Percentiles rank a stretch among this genome's conserved stretches.
Conservation (phyloP, 2,329 filamentous ascomycete genomes). For the Diaporthe capsici region DNA sequence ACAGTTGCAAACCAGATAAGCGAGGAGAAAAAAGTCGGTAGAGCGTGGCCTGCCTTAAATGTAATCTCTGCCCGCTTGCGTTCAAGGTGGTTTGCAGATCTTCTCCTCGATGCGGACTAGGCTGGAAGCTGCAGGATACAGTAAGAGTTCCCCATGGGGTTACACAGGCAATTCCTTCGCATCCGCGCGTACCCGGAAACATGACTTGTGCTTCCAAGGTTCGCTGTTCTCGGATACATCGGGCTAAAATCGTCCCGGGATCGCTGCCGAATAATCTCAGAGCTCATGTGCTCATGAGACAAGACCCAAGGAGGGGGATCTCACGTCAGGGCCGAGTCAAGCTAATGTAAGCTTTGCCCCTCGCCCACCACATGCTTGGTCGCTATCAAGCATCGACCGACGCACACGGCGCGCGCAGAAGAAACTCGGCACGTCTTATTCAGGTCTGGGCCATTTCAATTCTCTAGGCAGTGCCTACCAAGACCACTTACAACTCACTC, state of each 20-base stretch:
- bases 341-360: neutral
- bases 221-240: conserved; percentile 10
- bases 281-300: conserved; percentile 3
- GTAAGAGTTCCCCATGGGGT: conserved; percentile 22
- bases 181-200: conserved; percentile 6
- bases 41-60: neutral
- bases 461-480: neutral
- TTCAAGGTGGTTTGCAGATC: conserved; percentile 2
- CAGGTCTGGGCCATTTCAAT: neutral
- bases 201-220: conserved; percentile 17
- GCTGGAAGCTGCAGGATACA: conserved; percentile 14
- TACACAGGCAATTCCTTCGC: conserved; percentile 6
- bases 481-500: neutral
- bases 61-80: conserved; percentile 4
- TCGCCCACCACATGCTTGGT: neutral
- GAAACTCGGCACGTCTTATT: neutral
- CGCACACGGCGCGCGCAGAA: neutral
- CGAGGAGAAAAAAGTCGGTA: neutral
- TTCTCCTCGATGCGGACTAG: neutral
- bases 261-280: neutral
- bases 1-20: neutral
- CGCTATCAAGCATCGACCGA: conserved; percentile 3
- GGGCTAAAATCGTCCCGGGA: conserved; percentile 11
- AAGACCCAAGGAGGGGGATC: neutral
- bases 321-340: conserved; percentile 18